Base-by-base conservation (phyloP, 208 protist species). In the Vickermania spadyakhi region DNA sequence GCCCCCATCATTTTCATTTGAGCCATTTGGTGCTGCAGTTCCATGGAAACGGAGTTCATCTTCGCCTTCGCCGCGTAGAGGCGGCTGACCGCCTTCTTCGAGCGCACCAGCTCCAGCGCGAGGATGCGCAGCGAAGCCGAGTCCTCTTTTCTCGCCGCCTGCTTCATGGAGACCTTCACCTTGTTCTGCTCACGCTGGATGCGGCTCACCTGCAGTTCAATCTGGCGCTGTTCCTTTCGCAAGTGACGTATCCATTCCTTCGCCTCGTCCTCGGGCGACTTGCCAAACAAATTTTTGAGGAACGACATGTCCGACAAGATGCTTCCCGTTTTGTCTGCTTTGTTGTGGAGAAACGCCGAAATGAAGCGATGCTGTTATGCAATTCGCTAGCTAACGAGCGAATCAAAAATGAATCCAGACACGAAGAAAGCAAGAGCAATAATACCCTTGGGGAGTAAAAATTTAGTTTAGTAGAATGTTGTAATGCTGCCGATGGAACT, bases 41-140 rank as follows among this genome's bases (percentile, higher is more conserved):
- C 85, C 83, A 96, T 89, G 2, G 77, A 28, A 4, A 94, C 86
- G 0, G 87, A 94, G 72, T 89, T 94, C 74, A 96, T 92, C 66
- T 96, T 87, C 11, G 91, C 75, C 61, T 94, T 93, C 26, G 86
- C 83, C n/a, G 75, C 83, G 69, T 90, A 86, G 70, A 96, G 66
- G 28, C 91, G 81, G 36, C 71, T 77, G 27, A 90, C 74, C 13
- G 86, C 79, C 51, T 86, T 77, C 56, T 86, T 77, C n/a, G 88
- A 81, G 31, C 71, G 75, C 21, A 94, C 71, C 31, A 93, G 68
- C 60, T 94, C 86, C 68, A 88, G 93, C 21, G 87, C 79, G 5
- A 95, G 70, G 71, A 96, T 94, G 56, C 84, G 81, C 26, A 90
- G 72, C 1, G 73, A 72, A 3, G 84, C 72, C 3, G 63, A 29